Conservation (phyloP, 108 stramenopile genomes). For the Phaeodactylum tricornutum region DNA sequence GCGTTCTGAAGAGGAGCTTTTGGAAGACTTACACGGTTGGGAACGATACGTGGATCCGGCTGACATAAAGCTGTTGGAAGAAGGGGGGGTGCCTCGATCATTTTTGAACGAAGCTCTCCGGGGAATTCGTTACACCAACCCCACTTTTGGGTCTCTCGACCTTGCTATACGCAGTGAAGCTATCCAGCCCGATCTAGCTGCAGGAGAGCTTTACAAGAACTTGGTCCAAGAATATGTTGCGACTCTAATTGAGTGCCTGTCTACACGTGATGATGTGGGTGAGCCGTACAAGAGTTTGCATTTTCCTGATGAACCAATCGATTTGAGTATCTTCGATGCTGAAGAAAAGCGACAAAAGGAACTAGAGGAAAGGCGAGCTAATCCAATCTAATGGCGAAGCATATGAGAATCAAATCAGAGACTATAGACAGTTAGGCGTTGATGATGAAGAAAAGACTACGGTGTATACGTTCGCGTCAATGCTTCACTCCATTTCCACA, state of each 20-base stretch:
- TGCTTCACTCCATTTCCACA: too few species aligned
- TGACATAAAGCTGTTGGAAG: constrained; percentile 49
- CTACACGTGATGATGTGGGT: constrained; percentile 49
- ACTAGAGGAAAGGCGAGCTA: constrained; percentile 25
- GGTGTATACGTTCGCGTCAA: too few species aligned
- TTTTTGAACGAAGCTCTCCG: constrained; percentile 55
- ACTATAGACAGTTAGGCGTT: too few species aligned
- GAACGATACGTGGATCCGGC: constrained; percentile 67
- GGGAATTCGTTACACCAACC: constrained; percentile 57
- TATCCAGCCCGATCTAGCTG: constrained; percentile 31
- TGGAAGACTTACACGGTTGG: constrained; percentile 70
- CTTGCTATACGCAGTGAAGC: constrained; percentile 55
- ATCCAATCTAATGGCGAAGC: too few species aligned
- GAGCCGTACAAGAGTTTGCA: constrained; percentile 55
- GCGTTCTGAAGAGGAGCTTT: constrained; percentile 48
- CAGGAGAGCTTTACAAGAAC: constrained; percentile 41
- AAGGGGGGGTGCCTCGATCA: constrained; percentile 44
- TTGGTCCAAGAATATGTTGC: constrained; percentile 27
- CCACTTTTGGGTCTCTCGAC: constrained; percentile 59
- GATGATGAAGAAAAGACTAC: too few species aligned
- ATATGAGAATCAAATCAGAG: too few species aligned
- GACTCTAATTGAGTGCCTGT: constrained; percentile 28
- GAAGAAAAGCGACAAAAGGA: constrained; percentile 36
- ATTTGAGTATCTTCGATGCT: constrained; percentile 50
- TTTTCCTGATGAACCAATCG: constrained; percentile 48